Evolutionary conservation across 2,329 filamentous ascomycete species (phyloP), one percentile per base, ranked within the genome.

Genomic region (Colletotrichum neosansevieriae): DNA sequence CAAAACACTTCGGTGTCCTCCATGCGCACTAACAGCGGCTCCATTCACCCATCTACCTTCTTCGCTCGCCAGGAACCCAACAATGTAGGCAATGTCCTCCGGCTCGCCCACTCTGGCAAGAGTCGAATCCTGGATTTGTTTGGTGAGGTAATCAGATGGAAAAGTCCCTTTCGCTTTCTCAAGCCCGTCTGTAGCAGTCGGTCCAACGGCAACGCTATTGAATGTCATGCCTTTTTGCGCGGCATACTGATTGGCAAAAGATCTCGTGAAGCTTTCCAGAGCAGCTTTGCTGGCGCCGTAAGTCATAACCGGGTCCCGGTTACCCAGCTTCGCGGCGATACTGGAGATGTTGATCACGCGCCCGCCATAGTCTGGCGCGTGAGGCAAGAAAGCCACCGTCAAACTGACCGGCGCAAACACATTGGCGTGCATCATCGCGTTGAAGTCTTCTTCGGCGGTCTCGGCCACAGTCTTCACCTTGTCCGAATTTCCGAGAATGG

Each of bases 271-370:
- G 7, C 74, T 73, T 58, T 78, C 76, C 12, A 74, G 62, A 0
- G 79, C 78, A 4, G 77, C 78, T 58, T 80, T 80, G 1, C 75
- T 78, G 3, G 77, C 73, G 0, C 71, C 76, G 19, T 81, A 80
- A 3, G 62, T 65, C 36, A 65, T 65, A 29, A 53, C 45, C 3
- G 56, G 62, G 13, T 65, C 62, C 24, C 53, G 29, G 10, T 65
- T 65, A 2, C 36, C 36, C 29, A 11, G 24, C 38, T 50, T 53
- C 10, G 21, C 34, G 32, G 63, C 63, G 0, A 80, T 75, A 0
- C 76, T 76, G 0, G 77, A 78, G 4, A 80, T 72, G 34, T 75
- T 74, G n/a, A 80, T 72, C 1, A 80, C 75, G 0, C 79, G 76
- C 0, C 78, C 76, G 3, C 76, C 75, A 1, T 63, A 61, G 0